These are phyloP conservation scores for Lasiosphaeria miniovina DNA, from an alignment of 495 filamentous ascomycete genomes.

Conservation along the genomic window DNA sequence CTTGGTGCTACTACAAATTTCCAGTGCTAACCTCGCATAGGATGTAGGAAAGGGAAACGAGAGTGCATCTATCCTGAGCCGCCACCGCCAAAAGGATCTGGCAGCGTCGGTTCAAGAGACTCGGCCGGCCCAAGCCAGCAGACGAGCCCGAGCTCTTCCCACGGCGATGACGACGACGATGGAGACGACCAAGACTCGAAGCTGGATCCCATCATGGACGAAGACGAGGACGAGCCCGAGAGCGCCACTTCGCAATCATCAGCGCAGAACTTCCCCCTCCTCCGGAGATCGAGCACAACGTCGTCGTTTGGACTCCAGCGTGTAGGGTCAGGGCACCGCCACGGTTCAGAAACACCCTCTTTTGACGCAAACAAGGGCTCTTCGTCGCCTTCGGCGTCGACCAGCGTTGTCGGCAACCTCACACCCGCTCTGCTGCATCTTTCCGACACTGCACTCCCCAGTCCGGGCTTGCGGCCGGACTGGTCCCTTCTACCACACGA, in stretches of 20 bases:
- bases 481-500: conserved; percentile 60
- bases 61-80: conserved; percentile 81
- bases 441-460: conserved; percentile 25
- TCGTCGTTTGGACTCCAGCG: conserved; percentile 38
- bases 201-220: conserved; percentile 64
- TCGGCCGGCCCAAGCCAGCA: conserved; percentile 50
- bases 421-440: conserved; percentile 28
- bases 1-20: conserved; percentile 22
- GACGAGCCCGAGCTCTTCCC: conserved; percentile 48
- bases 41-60: conserved; percentile 80
- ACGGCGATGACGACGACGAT: conserved; percentile 53
- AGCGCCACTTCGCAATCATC: conserved; percentile 36
- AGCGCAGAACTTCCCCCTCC: conserved; percentile 36
- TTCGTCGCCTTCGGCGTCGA: conserved; percentile 50
- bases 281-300: conserved; percentile 43
- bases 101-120: conserved; percentile 45
- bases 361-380: conserved; percentile 45
- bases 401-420: conserved; percentile 32
- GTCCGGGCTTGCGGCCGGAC: conserved; percentile 27
- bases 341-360: conserved; percentile 52
- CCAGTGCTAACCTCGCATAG: conserved; percentile 40
- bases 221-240: conserved; percentile 54
- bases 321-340: conserved; percentile 25
- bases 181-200: conserved; percentile 48
- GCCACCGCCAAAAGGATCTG: conserved; percentile 47